A percentile compares a stretch with the other conserved stretches of the same genome.
Evolutionary conservation across 176 grass and related monocot species (phyloP).

Genomic region (Coix lacrymajobi): DNA sequence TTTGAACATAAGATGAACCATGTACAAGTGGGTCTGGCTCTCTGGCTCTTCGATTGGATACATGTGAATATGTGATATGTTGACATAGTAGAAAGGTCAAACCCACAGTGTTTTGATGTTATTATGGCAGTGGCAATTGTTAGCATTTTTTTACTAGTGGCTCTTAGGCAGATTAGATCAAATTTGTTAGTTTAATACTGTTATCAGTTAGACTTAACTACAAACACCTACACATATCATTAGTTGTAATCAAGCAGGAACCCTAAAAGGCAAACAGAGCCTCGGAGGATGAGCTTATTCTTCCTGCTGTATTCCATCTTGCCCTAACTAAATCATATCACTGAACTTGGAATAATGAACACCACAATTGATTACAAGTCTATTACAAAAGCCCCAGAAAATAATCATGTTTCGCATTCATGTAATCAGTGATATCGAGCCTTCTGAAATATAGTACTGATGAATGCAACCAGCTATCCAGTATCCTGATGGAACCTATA

Average conservation of each 20-base stretch:
- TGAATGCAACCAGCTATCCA: neutral
- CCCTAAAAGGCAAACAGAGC: neutral
- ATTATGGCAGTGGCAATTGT: neutral
- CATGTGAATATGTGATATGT: neutral
- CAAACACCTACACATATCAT: neutral
- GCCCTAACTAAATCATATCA: neutral
- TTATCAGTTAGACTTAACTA: neutral
- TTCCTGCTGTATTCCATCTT: neutral
- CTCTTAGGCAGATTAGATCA: neutral
- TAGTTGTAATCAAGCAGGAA: neutral
- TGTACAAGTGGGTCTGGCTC: neutral
- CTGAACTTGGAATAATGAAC: neutral
- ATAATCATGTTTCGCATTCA: neutral
- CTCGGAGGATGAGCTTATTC: neutral
- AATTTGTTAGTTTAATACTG: neutral
- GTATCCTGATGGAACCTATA: neutral
- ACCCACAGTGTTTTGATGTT: neutral
- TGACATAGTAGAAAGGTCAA: neutral
- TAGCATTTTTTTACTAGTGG: neutral
- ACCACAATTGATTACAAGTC: neutral
- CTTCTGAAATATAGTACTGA: neutral
- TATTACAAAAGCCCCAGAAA: neutral
- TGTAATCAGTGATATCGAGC: neutral
- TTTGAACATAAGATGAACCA: neutral
- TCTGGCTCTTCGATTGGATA: neutral